Conservation (phyloP, 345 rosid species). For the Atalantia buxifolia region DNA sequence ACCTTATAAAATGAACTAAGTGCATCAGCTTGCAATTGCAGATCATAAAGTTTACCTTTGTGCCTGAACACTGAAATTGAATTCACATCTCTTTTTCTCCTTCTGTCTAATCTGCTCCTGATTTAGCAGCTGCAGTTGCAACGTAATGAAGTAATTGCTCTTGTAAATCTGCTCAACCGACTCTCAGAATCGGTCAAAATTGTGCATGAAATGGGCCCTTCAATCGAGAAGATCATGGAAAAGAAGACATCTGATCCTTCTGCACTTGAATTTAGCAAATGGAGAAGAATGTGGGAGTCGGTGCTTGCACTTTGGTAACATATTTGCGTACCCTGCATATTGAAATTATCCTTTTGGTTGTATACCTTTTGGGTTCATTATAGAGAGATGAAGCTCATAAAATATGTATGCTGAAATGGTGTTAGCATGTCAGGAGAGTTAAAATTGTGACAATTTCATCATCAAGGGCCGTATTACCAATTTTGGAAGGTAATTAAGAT, state of each 20-base stretch:
- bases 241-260: constrained; percentile 16
- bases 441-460: constrained; percentile 1
- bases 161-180: constrained; percentile 67
- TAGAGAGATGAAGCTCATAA: not conserved
- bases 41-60: constrained; percentile 12
- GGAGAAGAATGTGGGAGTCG: constrained; percentile 25
- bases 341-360: not conserved
- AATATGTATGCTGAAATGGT: not conserved
- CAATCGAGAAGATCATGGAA: constrained; percentile 42
- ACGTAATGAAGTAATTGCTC: constrained; percentile 72
- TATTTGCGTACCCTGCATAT: not conserved
- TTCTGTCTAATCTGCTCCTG: not conserved
- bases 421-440: constrained; percentile 15
- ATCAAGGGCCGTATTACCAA: not conserved
- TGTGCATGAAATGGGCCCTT: constrained; percentile 54
- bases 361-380: not conserved
- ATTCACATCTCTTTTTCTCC: not conserved
- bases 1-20: constrained; percentile 33
- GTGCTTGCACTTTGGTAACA: constrained; percentile 27
- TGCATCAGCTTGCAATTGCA: not conserved
- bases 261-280: constrained; percentile 11
- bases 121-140: constrained; percentile 60
- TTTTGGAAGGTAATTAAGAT: not conserved
- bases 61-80: not conserved
- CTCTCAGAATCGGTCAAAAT: constrained; percentile 67